Evolutionary conservation across 192 early-diverging fungal genomes (phyloP).

Genomic region (Coemansia sp.): DNA sequence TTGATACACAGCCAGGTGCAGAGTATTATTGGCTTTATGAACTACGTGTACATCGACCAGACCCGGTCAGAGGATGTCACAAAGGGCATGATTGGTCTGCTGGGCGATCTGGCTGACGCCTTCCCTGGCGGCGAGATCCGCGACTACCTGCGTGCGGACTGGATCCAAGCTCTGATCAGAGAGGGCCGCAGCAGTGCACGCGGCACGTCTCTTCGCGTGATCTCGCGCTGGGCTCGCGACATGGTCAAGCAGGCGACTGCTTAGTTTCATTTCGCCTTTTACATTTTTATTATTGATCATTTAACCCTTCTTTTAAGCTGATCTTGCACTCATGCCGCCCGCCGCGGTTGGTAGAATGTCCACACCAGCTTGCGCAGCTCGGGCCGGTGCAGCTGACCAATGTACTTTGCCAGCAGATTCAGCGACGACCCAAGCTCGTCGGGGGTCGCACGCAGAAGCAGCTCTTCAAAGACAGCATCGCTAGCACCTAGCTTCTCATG

Average conservation of each 20-base stretch:
- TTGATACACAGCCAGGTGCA: constrained; percentile 63
- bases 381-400: constrained; percentile 27
- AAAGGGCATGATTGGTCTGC: constrained; percentile 78
- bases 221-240: constrained; percentile 53
- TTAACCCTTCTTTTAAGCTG: neutral
- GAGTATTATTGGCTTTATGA: constrained; percentile 79
- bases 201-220: constrained; percentile 34
- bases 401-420: constrained; percentile 42
- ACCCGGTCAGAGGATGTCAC: constrained; percentile 68
- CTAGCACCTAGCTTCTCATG: constrained; percentile 27
- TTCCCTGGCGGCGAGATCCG: constrained; percentile 76
- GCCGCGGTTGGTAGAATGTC: constrained; percentile 29
- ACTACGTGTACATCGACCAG: constrained; percentile 61
- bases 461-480: constrained; percentile 36
- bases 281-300: constrained; percentile 4
- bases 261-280: constrained; percentile 4
- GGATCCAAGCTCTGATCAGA: constrained; percentile 75
- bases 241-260: constrained; percentile 53
- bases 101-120: constrained; percentile 93
- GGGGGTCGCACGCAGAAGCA: constrained; percentile 28
- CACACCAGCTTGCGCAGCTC: constrained; percentile 46
- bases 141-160: constrained; percentile 65
- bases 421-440: constrained; percentile 25
- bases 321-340: neutral
- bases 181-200: constrained; percentile 68